These are phyloP conservation scores for Clarireedia monteithiana DNA, from an alignment of 2,329 filamentous ascomycete genomes.

Conservation along the genomic window DNA sequence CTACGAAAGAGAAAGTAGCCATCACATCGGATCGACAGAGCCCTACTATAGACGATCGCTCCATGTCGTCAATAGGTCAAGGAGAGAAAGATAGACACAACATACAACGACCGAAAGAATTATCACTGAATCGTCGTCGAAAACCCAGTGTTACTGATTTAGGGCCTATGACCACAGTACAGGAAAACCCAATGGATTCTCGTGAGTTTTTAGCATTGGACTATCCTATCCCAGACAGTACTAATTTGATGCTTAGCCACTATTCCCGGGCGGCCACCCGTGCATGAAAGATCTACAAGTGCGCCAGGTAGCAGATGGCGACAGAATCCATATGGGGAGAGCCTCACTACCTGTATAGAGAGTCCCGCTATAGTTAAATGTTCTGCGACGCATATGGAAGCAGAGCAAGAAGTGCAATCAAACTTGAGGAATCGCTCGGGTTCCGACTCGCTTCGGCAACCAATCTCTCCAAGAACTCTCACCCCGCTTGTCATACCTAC, in stretches of 20 bases:
- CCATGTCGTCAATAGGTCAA: constrained; percentile 32
- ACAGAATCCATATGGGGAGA: constrained; percentile 34
- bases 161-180: constrained; percentile 61
- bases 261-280: constrained; percentile 55
- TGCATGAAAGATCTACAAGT: constrained; percentile 58
- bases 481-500: constrained; percentile 50
- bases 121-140: constrained; percentile 48
- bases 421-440: not conserved
- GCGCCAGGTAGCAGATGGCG: constrained; percentile 46
- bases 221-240: constrained; percentile 4
- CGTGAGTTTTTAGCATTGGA: constrained; percentile 41
- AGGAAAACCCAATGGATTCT: constrained; percentile 61
- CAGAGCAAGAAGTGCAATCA: not conserved
- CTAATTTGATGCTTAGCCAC: constrained; percentile 41
- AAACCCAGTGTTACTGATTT: constrained; percentile 59
- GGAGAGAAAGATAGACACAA: constrained; percentile 21
- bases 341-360: constrained; percentile 28
- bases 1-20: constrained; percentile 34
- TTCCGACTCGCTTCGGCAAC: constrained; percentile 29
- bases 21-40: constrained; percentile 36
- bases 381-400: constrained; percentile 22
- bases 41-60: constrained; percentile 37
- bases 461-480: constrained; percentile 46
- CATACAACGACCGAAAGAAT: constrained; percentile 48
- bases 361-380: constrained; percentile 30